phyloP scores from a whole-genome alignment of 495 filamentous ascomycete genomes.

The Penicillium bovifimosum region DNA sequence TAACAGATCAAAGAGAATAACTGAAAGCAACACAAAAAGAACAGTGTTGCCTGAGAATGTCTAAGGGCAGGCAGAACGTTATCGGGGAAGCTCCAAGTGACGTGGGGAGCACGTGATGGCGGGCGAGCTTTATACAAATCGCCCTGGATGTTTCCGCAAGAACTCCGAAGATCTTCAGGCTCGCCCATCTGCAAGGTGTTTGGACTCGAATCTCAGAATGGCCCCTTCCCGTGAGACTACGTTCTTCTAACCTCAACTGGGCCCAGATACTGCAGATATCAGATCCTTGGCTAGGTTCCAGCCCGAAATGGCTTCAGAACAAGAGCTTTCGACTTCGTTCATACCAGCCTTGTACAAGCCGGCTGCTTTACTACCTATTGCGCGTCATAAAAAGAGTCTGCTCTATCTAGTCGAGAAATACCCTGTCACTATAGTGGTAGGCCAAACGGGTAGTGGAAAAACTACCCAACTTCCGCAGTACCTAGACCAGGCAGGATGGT shows the following conservation, averaged over 20 bases:
- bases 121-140: conserved; percentile 19
- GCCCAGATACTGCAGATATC: background rate
- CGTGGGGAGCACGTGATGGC: conserved; percentile 36
- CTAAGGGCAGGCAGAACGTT: conserved; percentile 12
- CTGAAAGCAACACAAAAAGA: conserved; percentile 1
- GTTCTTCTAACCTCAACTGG: background rate
- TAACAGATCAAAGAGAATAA: background rate
- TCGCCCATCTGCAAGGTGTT: background rate
- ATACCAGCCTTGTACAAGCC: conserved; percentile 77
- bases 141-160: conserved; percentile 3
- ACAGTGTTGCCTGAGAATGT: conserved; percentile 26
- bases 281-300: background rate
- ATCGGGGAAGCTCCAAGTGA: conserved; percentile 37
- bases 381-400: conserved; percentile 66
- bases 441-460: conserved; percentile 88
- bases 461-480: conserved; percentile 88
- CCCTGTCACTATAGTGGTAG: conserved; percentile 78
- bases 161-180: conserved; percentile 3
- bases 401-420: conserved; percentile 71
- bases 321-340: conserved; percentile 57
- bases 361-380: conserved; percentile 68
- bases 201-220: conserved; percentile 1
- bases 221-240: background rate
- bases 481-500: conserved; percentile 86
- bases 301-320: conserved; percentile 37